Conservation (phyloP, 768 basidiomycete species). For the Boletus speciosus region DNA sequence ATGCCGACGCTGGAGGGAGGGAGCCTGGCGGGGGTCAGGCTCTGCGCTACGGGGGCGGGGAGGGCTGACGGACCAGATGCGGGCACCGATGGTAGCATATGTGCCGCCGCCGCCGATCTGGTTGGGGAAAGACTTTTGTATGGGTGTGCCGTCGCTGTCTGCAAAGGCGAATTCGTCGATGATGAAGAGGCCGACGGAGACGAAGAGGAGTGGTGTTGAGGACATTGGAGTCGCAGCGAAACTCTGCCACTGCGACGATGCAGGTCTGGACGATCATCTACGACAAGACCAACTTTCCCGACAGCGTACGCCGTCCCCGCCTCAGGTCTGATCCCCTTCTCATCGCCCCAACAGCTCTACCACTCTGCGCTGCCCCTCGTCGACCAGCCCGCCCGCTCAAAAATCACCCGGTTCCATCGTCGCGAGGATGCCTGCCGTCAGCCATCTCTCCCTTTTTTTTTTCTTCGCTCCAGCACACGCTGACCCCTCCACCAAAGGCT, state of each 20-base stretch:
- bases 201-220: conserved; percentile 36
- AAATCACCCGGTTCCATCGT: conserved; percentile 64
- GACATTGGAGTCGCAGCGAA: conserved; percentile 23
- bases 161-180: conserved; percentile 60
- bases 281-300: conserved; percentile 33
- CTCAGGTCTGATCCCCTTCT: background rate
- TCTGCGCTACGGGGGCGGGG: background rate
- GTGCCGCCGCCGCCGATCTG: conserved; percentile 91
- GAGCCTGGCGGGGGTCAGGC: conserved; percentile 46
- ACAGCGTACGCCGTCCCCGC: conserved; percentile 30
- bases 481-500: conserved; percentile 47
- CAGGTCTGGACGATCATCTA: conserved; percentile 42
- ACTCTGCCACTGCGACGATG: conserved; percentile 31
- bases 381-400: conserved; percentile 51
- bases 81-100: conserved; percentile 74
- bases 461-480: background rate
- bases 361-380: conserved; percentile 54
- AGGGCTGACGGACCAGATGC: conserved; percentile 58
- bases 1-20: conserved; percentile 64
- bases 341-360: conserved; percentile 52
- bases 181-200: conserved; percentile 87
- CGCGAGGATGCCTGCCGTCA: conserved; percentile 74
- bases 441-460: conserved; percentile 1
- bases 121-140: background rate
- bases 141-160: conserved; percentile 43